Percentiles rank a stretch among this genome's conserved stretches.
phyloP scores from a whole-genome alignment of 1,284 basidiomycete species.

The Heterobasidion occidentale region DNA sequence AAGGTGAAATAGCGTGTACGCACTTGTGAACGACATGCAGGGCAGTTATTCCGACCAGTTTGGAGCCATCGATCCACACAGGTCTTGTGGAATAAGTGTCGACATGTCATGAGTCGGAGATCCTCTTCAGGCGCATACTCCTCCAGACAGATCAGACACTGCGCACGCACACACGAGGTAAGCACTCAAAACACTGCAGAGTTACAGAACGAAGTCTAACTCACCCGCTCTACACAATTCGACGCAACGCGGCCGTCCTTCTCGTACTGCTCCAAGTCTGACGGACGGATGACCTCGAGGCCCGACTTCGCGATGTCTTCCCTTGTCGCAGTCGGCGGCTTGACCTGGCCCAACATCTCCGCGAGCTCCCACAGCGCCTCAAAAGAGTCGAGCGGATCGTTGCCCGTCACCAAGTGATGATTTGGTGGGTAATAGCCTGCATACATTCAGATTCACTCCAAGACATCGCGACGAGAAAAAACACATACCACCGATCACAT shows the following conservation, averaged over 20 bases:
- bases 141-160: constrained; percentile 80
- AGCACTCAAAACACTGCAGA: background rate
- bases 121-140: constrained; percentile 74
- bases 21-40: constrained; percentile 75
- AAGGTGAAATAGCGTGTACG: constrained; percentile 10
- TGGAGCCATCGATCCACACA: constrained; percentile 88
- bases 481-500: constrained; percentile 65
- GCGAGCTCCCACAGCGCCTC: constrained; percentile 73
- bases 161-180: constrained; percentile 4
- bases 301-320: constrained; percentile 80
- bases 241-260: constrained; percentile 54
- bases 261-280: constrained; percentile 45
- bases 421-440: constrained; percentile 81
- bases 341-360: constrained; percentile 69
- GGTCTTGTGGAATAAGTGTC: constrained; percentile 77
- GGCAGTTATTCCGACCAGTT: constrained; percentile 82
- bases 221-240: constrained; percentile 73
- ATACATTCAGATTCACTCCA: background rate
- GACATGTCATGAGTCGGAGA: constrained; percentile 71
- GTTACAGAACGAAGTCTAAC: constrained; percentile 16
- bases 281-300: constrained; percentile 59
- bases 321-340: constrained; percentile 70
- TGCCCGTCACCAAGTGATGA: constrained; percentile 76
- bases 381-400: constrained; percentile 68
- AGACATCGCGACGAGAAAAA: constrained; percentile 4